Conservation (phyloP, 495 filamentous ascomycete species). For the Chlorociboria aeruginascens region DNA sequence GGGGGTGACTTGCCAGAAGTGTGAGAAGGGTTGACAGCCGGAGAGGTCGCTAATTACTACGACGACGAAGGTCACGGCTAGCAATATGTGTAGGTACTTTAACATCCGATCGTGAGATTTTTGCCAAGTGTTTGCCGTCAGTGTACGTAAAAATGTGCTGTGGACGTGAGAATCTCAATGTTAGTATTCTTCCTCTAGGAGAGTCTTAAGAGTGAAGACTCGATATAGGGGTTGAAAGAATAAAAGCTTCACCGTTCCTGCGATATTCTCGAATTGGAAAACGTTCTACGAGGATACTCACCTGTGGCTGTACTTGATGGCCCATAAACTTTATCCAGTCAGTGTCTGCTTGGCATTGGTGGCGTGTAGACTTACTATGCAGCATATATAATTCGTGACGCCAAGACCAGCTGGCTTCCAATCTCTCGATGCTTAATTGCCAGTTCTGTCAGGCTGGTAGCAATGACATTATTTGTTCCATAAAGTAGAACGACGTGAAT, state of each 20-base stretch:
- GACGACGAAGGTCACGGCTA: constrained; percentile 68
- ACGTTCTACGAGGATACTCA: too few species aligned
- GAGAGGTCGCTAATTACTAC: constrained; percentile 67
- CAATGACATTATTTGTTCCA: constrained; percentile 75
- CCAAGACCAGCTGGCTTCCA: constrained; percentile 42
- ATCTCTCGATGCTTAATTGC: constrained; percentile 33
- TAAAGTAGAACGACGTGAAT: constrained; percentile 72
- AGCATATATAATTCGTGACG: constrained; percentile 41
- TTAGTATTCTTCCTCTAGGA: too few species aligned
- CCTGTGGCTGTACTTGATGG: constrained; percentile 57
- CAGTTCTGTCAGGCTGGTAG: constrained; percentile 25
- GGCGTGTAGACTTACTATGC: constrained; percentile 34
- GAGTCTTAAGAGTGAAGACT: too few species aligned
- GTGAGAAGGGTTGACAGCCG: constrained; percentile 73
- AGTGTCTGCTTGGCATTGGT: neutral
- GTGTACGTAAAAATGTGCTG: constrained; percentile 72
- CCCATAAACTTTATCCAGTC: constrained; percentile 60
- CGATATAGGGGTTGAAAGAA: too few species aligned
- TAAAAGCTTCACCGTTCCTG: too few species aligned
- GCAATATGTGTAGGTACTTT: constrained; percentile 56
- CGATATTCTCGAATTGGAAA: too few species aligned
- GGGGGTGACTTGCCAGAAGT: constrained; percentile 88
- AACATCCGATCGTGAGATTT: constrained; percentile 53
- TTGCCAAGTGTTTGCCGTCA: constrained; percentile 38
- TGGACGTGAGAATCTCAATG: too few species aligned